These are phyloP conservation scores for Ilyonectria destructans DNA, from an alignment of 2,329 filamentous ascomycete species.

Conservation along the genomic window DNA sequence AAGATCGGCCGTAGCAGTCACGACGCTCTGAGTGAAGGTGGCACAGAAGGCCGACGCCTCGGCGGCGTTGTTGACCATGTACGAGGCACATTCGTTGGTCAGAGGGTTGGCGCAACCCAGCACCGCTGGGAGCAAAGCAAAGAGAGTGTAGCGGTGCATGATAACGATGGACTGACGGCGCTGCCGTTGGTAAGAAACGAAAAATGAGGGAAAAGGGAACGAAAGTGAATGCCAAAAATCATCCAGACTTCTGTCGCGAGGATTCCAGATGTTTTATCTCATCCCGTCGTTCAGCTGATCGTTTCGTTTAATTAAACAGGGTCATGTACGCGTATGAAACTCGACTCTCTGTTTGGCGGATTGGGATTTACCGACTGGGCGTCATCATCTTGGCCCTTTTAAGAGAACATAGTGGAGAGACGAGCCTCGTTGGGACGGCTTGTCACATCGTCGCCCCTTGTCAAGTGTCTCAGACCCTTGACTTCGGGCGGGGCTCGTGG, in stretches of 20 bases:
- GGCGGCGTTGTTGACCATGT: conserved; percentile 37
- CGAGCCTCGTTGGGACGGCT: neutral
- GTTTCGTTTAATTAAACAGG: conserved; percentile 35
- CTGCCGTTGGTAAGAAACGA: conserved; percentile 38
- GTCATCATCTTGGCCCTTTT: conserved; percentile 6
- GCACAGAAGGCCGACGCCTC: conserved; percentile 38
- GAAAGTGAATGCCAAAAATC: conserved; percentile 17
- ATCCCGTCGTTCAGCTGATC: conserved; percentile 5
- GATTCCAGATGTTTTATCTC: conserved; percentile 27
- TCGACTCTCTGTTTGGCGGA: conserved; percentile 41
- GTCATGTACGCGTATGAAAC: conserved; percentile 18
- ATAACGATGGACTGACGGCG: conserved; percentile 31
- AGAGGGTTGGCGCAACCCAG: conserved; percentile 43
- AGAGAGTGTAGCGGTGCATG: conserved; percentile 43
- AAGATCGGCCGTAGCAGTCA: conserved; percentile 48
- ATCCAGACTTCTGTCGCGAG: neutral
- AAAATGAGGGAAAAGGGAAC: conserved; percentile 14
- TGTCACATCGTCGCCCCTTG: conserved; percentile 9
- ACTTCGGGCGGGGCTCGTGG: neutral
- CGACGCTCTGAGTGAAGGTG: conserved; percentile 35
- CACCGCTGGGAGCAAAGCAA: conserved; percentile 44
- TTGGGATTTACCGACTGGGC: conserved; percentile 42
- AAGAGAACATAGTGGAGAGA: conserved; percentile 1
- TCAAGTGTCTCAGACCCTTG: conserved; percentile 20
- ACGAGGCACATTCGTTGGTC: conserved; percentile 43